These are phyloP conservation scores for Marchantia polymorpha DNA, from an alignment of 225 moss, liverwort and hornwort species.

Conservation along the genomic window DNA sequence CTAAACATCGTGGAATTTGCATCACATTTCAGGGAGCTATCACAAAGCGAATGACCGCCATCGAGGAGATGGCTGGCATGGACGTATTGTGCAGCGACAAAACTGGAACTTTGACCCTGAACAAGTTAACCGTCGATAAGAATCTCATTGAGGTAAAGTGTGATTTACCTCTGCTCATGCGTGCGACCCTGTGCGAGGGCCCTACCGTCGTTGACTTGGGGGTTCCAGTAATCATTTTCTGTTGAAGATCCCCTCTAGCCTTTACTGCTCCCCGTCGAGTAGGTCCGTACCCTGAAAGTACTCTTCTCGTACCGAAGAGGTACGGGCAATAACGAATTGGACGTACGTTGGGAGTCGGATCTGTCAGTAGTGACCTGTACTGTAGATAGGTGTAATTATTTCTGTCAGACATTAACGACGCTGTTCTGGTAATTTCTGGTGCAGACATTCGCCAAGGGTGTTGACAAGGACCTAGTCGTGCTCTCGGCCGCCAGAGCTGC, in stretches of 20 bases:
- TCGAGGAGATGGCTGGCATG: constrained; percentile 63
- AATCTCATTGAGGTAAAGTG: constrained; percentile 31
- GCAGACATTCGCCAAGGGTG: constrained; percentile 41
- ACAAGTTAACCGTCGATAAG: constrained; percentile 50
- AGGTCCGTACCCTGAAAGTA: no score
- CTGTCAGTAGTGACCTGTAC: background rate
- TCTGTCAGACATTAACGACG: background rate
- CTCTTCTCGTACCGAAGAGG: no score
- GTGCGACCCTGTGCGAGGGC: background rate
- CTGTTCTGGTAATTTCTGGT: background rate
- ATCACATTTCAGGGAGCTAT: constrained; percentile 44
- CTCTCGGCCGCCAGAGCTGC: constrained; percentile 46
- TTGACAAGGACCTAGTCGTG: constrained; percentile 48
- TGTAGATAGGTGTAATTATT: background rate
- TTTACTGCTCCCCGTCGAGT: no score
- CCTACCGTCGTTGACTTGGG: background rate
- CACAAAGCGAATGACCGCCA: constrained; percentile 25
- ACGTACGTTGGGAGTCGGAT: background rate
- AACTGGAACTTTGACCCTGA: constrained; percentile 53
- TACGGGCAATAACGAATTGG: background rate
- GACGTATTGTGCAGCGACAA: constrained; percentile 64
- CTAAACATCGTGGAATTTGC: no score
- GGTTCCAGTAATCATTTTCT: background rate
- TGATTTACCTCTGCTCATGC: no score
- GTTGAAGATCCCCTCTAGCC: background rate